Evolutionary conservation across 1,284 basidiomycete species (phyloP).

Genomic region (Testicularia cyperi): DNA sequence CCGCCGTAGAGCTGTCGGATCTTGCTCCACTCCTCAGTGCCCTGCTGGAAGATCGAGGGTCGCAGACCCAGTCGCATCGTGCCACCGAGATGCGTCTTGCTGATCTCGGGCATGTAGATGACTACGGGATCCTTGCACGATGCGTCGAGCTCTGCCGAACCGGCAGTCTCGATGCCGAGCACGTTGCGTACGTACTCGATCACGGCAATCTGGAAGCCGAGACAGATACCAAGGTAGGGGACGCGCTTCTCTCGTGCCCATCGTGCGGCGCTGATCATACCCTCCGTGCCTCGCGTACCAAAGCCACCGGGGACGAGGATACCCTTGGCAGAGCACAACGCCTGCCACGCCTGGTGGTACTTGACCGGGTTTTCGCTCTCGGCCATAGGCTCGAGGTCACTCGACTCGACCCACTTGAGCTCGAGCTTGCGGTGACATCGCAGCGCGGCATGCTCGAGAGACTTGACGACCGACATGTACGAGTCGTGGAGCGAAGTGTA

Average conservation of each 20-base stretch:
- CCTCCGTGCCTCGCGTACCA: conserved; percentile 88
- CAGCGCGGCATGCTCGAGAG: conserved; percentile 94
- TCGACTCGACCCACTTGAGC: conserved; percentile 85
- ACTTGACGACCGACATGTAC: conserved; percentile 97
- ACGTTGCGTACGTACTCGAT: conserved; percentile 92
- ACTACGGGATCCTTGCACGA: conserved; percentile 71
- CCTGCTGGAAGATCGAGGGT: conserved; percentile 81
- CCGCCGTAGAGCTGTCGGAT: conserved; percentile 83
- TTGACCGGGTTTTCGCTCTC: conserved; percentile 78
- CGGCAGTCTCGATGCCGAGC: conserved; percentile 78
- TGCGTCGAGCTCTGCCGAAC: conserved; percentile 78
- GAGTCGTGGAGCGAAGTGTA: conserved; percentile 97
- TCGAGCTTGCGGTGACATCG: conserved; percentile 74
- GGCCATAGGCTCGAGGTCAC: conserved; percentile 79
- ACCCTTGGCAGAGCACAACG: conserved; percentile 75
- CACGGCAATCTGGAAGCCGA: conserved; percentile 96
- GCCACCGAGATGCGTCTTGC: conserved; percentile 94
- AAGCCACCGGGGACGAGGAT: conserved; percentile 79
- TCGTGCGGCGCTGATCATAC: conserved; percentile 95
- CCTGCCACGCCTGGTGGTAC: conserved; percentile 95
- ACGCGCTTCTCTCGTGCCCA: conserved; percentile 93
- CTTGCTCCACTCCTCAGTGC: conserved; percentile 63
- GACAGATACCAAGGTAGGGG: conserved; percentile 94
- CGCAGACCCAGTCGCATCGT: conserved; percentile 96
- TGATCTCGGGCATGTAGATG: conserved; percentile 99